Conservation (phyloP, 257 asterid genomes). For the Nyctanthes arbortristis region DNA sequence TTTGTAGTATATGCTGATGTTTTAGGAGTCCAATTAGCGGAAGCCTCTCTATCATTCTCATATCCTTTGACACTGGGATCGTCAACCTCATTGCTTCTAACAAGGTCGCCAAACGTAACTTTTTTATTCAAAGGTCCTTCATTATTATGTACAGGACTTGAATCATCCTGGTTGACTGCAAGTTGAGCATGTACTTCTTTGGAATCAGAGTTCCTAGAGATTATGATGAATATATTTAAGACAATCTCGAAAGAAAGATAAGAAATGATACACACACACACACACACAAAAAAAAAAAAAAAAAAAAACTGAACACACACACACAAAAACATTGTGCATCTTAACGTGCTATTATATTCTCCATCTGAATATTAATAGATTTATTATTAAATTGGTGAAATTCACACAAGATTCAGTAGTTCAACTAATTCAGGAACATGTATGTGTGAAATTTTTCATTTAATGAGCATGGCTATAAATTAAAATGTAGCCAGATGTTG, state of each 20-base stretch:
- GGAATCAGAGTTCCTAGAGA: slow-evolving; percentile 52
- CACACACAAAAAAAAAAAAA: too few relatives aligned
- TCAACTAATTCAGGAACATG: too few relatives aligned
- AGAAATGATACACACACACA: too few relatives aligned
- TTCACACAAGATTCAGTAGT: too few relatives aligned
- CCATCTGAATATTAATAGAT: too few relatives aligned
- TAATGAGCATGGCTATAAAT: too few relatives aligned
- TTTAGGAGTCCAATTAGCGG: slow-evolving; percentile 57
- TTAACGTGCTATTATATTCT: too few relatives aligned
- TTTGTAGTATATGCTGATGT: slow-evolving; percentile 40
- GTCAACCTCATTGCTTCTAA: slow-evolving; percentile 64
- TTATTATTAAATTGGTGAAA: too few relatives aligned
- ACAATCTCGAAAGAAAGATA: slow-evolving; percentile 15
- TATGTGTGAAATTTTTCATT: too few relatives aligned
- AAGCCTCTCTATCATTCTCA: slow-evolving; percentile 62
- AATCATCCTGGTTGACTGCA: slow-evolving; percentile 41
- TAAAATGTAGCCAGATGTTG: too few relatives aligned
- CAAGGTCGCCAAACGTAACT: slow-evolving; percentile 84
- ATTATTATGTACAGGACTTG: slow-evolving; percentile 38
- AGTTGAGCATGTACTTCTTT: slow-evolving; percentile 48
- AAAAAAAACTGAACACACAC: too few relatives aligned
- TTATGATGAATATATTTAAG: slow-evolving; percentile 19
- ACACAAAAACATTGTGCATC: too few relatives aligned
- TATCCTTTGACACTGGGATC: slow-evolving; percentile 62
- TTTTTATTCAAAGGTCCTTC: slow-evolving; percentile 69